These are phyloP conservation scores for Boletellus sp. DNA, from an alignment of 1,284 basidiomycete species.

Conservation along the genomic window DNA sequence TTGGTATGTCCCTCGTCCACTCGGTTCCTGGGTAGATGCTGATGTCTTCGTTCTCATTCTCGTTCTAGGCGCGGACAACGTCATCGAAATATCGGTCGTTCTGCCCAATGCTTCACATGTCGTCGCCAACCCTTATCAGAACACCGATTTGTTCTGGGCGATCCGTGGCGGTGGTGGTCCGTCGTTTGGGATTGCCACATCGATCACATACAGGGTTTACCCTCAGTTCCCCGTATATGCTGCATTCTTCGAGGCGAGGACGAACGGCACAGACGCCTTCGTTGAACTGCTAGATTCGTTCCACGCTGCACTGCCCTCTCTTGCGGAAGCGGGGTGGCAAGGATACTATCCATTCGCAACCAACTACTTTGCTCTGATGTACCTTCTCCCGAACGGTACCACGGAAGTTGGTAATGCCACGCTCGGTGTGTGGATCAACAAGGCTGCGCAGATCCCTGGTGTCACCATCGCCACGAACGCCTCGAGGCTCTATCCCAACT, in stretches of 20 bases:
- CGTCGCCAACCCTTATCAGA: conserved; percentile 8
- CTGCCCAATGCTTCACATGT: conserved; percentile 6
- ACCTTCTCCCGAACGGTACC: background rate
- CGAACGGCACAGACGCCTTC: conserved; percentile 17
- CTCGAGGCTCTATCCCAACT: background rate
- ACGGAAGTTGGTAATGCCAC: background rate
- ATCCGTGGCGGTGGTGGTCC: conserved; percentile 48
- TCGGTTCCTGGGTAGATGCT: background rate
- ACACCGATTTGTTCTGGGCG: conserved; percentile 40
- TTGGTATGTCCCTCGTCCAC: conserved; percentile 29
- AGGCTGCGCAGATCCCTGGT: background rate
- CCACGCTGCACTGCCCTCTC: background rate
- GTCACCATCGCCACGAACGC: background rate
- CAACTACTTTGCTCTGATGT: background rate
- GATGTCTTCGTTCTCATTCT: background rate
- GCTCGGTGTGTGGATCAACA: background rate
- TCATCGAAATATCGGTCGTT: conserved; percentile 22
- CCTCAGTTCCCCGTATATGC: background rate
- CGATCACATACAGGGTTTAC: background rate
- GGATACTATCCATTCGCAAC: background rate
- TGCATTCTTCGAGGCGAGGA: conserved; percentile 27
- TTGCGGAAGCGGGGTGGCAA: background rate
- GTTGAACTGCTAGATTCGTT: background rate
- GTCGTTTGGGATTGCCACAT: conserved; percentile 4
- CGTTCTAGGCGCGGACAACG: conserved; percentile 45